Conservation (phyloP, 2,329 filamentous ascomycete species). For the Knufia fluminis region DNA sequence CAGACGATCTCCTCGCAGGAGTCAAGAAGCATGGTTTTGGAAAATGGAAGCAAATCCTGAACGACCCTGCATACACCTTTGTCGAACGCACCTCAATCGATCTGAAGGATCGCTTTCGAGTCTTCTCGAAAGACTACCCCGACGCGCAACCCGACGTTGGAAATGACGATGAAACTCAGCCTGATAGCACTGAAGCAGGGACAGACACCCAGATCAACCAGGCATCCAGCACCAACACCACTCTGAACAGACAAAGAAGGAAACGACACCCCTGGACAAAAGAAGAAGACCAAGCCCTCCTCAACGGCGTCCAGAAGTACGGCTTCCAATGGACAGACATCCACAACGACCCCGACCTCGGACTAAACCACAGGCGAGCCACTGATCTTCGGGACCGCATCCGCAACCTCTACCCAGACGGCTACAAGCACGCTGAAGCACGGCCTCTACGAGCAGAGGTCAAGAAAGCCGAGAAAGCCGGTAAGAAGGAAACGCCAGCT, state of each 20-base stretch:
- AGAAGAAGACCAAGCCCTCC: constrained; percentile 48
- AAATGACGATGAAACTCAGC: constrained; percentile 21
- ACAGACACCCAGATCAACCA: neutral
- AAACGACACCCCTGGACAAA: constrained; percentile 47
- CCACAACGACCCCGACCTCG: constrained; percentile 44
- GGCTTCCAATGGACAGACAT: constrained; percentile 54
- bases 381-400: constrained; percentile 56
- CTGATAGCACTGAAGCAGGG: constrained; percentile 4
- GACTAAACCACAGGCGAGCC: constrained; percentile 43
- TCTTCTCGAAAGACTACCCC: constrained; percentile 45
- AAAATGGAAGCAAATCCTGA: constrained; percentile 55
- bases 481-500: constrained; percentile 8
- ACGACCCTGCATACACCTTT: constrained; percentile 48
- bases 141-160: constrained; percentile 17
- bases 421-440: constrained; percentile 43
- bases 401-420: constrained; percentile 49
- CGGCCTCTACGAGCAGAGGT: constrained; percentile 19
- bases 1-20: constrained; percentile 47
- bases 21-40: constrained; percentile 54
- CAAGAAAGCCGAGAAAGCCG: constrained; percentile 17
- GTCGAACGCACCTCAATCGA: constrained; percentile 49
- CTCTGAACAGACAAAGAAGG: constrained; percentile 30
- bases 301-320: constrained; percentile 50
- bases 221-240: neutral
- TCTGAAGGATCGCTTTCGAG: constrained; percentile 52